Evolutionary conservation across 1,139 yeast genomes (phyloP), one percentile per base, ranked within the genome.

Genomic region (Lodderomyces orthopsilosis): DNA sequence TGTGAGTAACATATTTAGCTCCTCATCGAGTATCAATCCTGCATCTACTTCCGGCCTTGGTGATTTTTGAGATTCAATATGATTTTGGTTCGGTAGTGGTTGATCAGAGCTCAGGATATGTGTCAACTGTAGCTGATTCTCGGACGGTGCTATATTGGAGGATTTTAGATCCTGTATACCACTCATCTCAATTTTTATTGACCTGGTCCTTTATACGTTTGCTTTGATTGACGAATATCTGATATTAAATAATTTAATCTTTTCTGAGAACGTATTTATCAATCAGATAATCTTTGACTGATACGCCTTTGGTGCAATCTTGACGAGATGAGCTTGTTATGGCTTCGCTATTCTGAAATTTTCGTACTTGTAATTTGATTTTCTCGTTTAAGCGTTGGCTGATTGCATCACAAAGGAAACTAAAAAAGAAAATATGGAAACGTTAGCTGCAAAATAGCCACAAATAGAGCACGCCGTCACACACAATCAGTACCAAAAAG

Each of bases 11-110:
- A 37, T 50, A 41, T 63, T 61, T 15, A 61, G 65, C n/a, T 54
- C 55, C 40, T 67, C 72, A 18, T 59, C 59, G 34, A 61, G 55
- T 6, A 55, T 56, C 21, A 63, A 41, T 40, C 59, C 63, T 38
- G 57, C 55, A 30, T 30, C 34, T 44, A 66, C 53, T 1, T 66
- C 66, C 44, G 68, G 72, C 4, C 37, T 39, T 7, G 39, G 22
- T 14, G 27, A 24, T 23, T 35, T 35, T n/a, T 22, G 26, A n/a
- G 27, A 13, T 6, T 35, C 28, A 13, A 6, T 6, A 14, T 35
- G 15, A 23, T 14, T 13, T 12, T 12, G 18, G 14, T 15, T 13
- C 37, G 37, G 37, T 35, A 35, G 13, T 23, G 14, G 18, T 38
- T 38, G 14, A 35, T 19, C 35, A 33, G 13, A 8, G 19, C 19